Base-by-base conservation (phyloP, 805 yeast genomes). In the Cyberlindnera xylosilytica region DNA sequence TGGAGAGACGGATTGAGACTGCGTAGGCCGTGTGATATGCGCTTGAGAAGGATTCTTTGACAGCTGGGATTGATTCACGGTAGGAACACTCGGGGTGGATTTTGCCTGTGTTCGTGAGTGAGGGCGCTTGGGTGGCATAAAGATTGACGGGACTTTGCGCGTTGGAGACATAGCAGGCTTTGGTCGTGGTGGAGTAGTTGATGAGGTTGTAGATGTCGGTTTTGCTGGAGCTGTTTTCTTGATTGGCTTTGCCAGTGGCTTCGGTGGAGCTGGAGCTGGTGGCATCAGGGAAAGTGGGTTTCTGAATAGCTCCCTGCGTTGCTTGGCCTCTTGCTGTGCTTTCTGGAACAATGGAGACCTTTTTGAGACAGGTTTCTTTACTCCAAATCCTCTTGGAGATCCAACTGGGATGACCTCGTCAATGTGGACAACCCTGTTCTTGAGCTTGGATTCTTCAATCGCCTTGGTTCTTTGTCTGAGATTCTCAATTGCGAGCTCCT, bases 401-500 rank as follows among this genome's bases (percentile, higher is more conserved):
- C 47, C 39, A n/a, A n/a, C n/a, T 0, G 58, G 52, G 6, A 57
- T 53, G 6, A 58, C 45, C 19, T 49, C 53, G 24, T 58, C 52
- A 3, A 58, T 18, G 12, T 55, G 57, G 0, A 58, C 37, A 1
- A 51, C 53, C 40, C 64, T 60, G 32, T 61, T 66, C 36, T 51
- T 50, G 34, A 59, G 60, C 40, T 65, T 58, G 16, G 65, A 61
- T 32, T 58, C 49, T 38, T 61, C 52, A 9, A 58, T 48, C 42
- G 52, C 51, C 36, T 50, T 54, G 53, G 58, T 60, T 34, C 58
- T 52, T 27, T 55, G 49, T 49, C 71, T 55, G 39, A 66, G 45
- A 28, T 62, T 61, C 39, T 58, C 64, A 4, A 68, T 59, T 16
- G 66, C 67, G 34, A 57, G 46, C 29, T 61, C 62, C 34, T 64